These are phyloP conservation scores for Lotmaria passim DNA, from an alignment of 208 protist species.

Conservation along the genomic window DNA sequence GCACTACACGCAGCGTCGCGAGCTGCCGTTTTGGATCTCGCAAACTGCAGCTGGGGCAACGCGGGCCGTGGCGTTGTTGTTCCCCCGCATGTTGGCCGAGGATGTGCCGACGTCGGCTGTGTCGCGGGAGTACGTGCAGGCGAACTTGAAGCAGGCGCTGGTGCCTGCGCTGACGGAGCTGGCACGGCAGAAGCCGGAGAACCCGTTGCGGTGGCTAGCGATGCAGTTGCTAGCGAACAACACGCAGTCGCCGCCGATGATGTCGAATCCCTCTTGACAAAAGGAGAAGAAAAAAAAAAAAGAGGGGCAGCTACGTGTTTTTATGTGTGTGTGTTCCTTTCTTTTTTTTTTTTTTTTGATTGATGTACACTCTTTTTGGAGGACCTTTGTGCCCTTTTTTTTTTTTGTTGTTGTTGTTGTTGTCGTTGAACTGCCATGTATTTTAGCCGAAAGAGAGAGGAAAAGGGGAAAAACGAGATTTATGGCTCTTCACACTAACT, in stretches of 20 bases:
- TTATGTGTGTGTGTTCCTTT: no score
- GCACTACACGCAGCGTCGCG: constrained; percentile 26
- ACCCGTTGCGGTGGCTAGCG: constrained; percentile 90
- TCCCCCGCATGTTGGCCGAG: constrained; percentile 79
- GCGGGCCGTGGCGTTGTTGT: constrained; percentile 69
- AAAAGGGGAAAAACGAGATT: no score
- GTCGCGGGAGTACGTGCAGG: constrained; percentile 86
- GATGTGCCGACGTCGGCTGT: constrained; percentile 61
- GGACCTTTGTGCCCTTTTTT: not conserved
- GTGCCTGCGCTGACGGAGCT: constrained; percentile 86
- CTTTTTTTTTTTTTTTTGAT: not conserved
- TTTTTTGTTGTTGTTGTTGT: constrained; percentile 1
- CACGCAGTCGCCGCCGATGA: constrained; percentile 72
- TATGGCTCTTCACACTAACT: no score
- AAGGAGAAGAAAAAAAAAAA: constrained; percentile 8
- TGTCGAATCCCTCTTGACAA: constrained; percentile 20
- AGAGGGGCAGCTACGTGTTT: no score
- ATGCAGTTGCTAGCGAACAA: constrained; percentile 86
- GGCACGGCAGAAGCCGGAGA: constrained; percentile 76
- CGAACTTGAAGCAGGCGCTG: constrained; percentile 80
- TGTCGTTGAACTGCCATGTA: not conserved
- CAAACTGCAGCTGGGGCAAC: constrained; percentile 43
- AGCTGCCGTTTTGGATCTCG: constrained; percentile 40
- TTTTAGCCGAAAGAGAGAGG: no score
- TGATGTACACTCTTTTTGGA: not conserved